Percentiles rank a stretch among this genome's conserved stretches.
phyloP scores from a whole-genome alignment of 208 protist species.

The Leishmania amazonensis region DNA sequence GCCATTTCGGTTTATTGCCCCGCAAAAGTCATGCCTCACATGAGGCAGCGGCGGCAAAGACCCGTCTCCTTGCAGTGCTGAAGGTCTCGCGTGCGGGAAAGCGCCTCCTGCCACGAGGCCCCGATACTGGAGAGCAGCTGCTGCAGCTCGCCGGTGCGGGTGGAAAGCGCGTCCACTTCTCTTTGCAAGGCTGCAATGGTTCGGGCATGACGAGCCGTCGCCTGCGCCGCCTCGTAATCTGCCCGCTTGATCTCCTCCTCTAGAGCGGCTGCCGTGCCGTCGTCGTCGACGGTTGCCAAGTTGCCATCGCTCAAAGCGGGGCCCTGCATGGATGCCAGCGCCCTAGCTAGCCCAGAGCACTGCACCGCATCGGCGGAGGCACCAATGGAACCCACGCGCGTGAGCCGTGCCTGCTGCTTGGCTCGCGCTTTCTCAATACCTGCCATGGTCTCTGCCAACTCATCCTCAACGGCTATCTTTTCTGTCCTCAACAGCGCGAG shows the following conservation, averaged over 20 bases:
- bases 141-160: constrained; percentile 34
- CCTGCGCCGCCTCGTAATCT: constrained; percentile 37
- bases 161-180: constrained; percentile 58
- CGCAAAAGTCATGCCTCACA: background rate
- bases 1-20: background rate
- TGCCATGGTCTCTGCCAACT: constrained; percentile 12
- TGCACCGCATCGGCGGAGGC: background rate
- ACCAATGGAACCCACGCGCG: background rate
- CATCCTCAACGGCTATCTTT: constrained; percentile 23
- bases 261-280: constrained; percentile 4
- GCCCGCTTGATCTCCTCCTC: constrained; percentile 35
- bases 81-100: constrained; percentile 5
- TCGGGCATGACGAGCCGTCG: constrained; percentile 25
- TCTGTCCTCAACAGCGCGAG: constrained; percentile 20
- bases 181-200: constrained; percentile 33
- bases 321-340: constrained; percentile 1
- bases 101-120: constrained; percentile 14
- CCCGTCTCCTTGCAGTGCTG: constrained; percentile 19
- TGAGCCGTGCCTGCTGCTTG: constrained; percentile 10
- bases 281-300: background rate
- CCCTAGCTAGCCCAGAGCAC: background rate
- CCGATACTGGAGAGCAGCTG: constrained; percentile 19
- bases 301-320: background rate
- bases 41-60: constrained; percentile 15
- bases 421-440: constrained; percentile 18